Evolutionary conservation across 208 protist species (phyloP), one percentile per base, ranked within the genome.

Genomic region (Strigomonas galati): DNA sequence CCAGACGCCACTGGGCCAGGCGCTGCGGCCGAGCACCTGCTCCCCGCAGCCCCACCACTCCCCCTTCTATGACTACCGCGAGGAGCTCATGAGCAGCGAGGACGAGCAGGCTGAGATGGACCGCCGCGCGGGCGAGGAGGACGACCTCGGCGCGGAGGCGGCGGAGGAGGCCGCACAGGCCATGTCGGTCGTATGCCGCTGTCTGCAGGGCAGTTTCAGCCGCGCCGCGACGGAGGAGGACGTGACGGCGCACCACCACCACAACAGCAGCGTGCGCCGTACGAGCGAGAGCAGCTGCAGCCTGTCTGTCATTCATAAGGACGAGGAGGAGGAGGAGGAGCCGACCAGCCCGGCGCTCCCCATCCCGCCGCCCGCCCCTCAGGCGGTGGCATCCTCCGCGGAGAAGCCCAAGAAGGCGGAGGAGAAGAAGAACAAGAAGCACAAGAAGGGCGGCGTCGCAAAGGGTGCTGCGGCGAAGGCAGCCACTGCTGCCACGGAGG

Each of bases 201-300:
- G 72, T 35, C 59, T 84, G 31, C 69, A 71, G 46, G 65, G 71
- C 23, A 76, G 67, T 59, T 84, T 84, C 70, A 66, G 64, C n/a
- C 67, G 44, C 19, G 78, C 70, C 1, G 73, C 60, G 26, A 62
- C 43, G 19, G 60, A 17, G 6, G 21, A 43, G 24, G 61, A 21
- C 24, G 17, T 23, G 48, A n/a, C n/a, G 28, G 15, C 37, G 19
- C 14, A 27, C 54, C 4, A 28, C 51, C 51, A 21, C 51, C 21
- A 55, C 3, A 19, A n/a, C 15, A 19, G 14, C 10, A 17, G 14
- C 14, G 40, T 19, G 35, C 35, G 35, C 35, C 35, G 35, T 10
- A 10, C 35, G 40, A 46, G 14, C 14, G 40, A 46, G 12, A 46
- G 40, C 40, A 46, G 40, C 40, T 46, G 40, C 40, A 46, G 40